These are phyloP conservation scores for Geosmithia morbida DNA, from an alignment of 2,329 filamentous ascomycete genomes.

Conservation along the genomic window DNA sequence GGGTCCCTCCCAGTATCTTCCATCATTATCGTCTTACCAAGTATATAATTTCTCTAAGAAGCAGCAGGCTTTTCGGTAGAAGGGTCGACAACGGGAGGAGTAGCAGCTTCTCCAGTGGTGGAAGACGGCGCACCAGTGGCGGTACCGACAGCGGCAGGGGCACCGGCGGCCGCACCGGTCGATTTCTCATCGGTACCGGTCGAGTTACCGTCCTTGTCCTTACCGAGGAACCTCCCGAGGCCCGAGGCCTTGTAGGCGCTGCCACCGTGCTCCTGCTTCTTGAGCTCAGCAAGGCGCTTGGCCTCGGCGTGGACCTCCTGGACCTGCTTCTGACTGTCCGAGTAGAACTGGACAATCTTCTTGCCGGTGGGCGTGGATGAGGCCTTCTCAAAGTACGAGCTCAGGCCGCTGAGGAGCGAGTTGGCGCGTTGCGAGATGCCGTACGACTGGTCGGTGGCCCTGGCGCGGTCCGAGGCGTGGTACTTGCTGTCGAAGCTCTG, in stretches of 20 bases:
- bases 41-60: no score
- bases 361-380: constrained; percentile 74
- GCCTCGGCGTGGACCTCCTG: constrained; percentile 90
- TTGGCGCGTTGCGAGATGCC: constrained; percentile 62
- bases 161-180: background rate
- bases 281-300: constrained; percentile 72
- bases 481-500: constrained; percentile 69
- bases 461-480: constrained; percentile 77
- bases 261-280: constrained; percentile 50
- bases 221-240: constrained; percentile 42
- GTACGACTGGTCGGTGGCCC: constrained; percentile 72
- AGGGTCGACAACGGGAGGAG: background rate
- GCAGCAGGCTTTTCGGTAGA: constrained; percentile 7
- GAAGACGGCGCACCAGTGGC: background rate
- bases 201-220: constrained; percentile 23
- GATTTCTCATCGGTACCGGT: constrained; percentile 3
- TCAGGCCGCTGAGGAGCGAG: constrained; percentile 48
- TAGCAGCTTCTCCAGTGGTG: background rate
- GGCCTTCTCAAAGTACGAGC: constrained; percentile 92
- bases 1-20: background rate
- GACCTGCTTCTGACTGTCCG: constrained; percentile 72
- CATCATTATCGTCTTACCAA: background rate
- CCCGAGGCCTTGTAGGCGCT: constrained; percentile 45
- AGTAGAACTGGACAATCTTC: constrained; percentile 80
- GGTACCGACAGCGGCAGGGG: constrained; percentile 1